phyloP scores from a whole-genome alignment of 805 yeast genomes.

The Lipomyces yamanashiensis region DNA sequence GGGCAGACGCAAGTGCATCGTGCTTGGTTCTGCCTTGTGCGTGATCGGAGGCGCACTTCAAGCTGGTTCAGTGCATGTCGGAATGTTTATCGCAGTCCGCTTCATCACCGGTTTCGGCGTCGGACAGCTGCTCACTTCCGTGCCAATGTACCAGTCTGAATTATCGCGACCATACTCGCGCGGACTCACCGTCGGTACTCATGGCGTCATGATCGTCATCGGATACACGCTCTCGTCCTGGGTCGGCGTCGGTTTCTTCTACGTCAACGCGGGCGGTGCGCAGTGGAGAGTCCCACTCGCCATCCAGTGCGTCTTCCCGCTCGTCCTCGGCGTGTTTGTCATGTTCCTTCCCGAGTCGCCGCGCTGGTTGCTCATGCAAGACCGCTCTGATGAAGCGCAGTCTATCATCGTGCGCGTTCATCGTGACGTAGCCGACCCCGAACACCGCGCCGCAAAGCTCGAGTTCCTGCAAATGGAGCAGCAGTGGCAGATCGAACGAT shows the following conservation, averaged over 20 bases:
- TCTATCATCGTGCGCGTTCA: slow-evolving; percentile 10
- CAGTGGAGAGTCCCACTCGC: slow-evolving; percentile 78
- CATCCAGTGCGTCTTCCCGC: slow-evolving; percentile 52
- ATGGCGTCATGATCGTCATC: slow-evolving; percentile 63
- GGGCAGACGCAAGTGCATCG: slow-evolving; percentile 20
- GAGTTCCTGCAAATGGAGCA: slow-evolving; percentile 26
- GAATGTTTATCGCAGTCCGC: slow-evolving; percentile 20
- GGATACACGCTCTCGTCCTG: slow-evolving; percentile 64
- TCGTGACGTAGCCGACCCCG: slow-evolving; percentile 4
- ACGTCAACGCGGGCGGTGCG: slow-evolving; percentile 17
- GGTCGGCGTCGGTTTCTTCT: slow-evolving; percentile 50
- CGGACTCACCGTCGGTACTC: slow-evolving; percentile 63
- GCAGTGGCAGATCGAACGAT: slow-evolving; percentile 18
- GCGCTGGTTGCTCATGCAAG: slow-evolving; percentile 65
- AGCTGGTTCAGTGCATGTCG: slow-evolving; percentile 24
- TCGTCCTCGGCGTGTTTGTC: slow-evolving; percentile 1
- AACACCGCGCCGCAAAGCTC: slow-evolving; percentile 11
- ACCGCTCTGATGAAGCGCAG: slow-evolving; percentile 58
- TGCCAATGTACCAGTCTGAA: slow-evolving; percentile 66
- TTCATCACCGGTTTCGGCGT: slow-evolving; percentile 56
- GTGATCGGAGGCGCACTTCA: slow-evolving; percentile 24
- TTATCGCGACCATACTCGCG: slow-evolving; percentile 62
- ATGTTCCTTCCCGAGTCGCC: slow-evolving; percentile 54
- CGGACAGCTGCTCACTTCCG: slow-evolving; percentile 62
- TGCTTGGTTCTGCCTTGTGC: slow-evolving; percentile 12